Evolutionary conservation across 2,329 filamentous ascomycete species (phyloP), one percentile per base, ranked within the genome.

Genomic region (Chaetomium sp.): DNA sequence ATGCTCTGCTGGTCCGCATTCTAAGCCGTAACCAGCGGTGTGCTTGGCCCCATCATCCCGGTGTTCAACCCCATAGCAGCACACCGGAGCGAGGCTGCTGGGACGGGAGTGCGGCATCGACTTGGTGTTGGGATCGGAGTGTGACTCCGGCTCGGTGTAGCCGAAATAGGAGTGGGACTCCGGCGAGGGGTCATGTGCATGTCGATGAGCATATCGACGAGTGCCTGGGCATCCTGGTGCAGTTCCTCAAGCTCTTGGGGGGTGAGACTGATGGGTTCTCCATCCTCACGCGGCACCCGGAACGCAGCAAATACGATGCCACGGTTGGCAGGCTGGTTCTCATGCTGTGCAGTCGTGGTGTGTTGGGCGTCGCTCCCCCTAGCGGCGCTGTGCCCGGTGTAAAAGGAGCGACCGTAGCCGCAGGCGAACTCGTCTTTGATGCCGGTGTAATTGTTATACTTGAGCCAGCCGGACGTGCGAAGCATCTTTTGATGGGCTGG

Each of bases 301-400:
- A 81, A 82, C 0, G 78, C 79, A 0, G 79, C 79, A 53, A 82
- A 82, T 5, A 82, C 75, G 55, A 82, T 77, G 46, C 79, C 79
- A 36, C 77, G 72, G 60, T 80, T 75, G 40, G 56, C 38, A 0
- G 43, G 43, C 9, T 44, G 45, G 37, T 40, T 41, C 51, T 72
- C 71, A 19, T 56, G 54, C 36, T 52, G 45, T 33, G 40, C 40
- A 6, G 5, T 48, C 33, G 8, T 53, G 37, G 7, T 14, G 51
- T 45, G 53, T 57, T 43, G 49, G 36, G 54, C 32, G 3, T 40
- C 38, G 38, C 48, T 34, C 6, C 44, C 27, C 40, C 65, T 4
- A 49, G 52, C 50, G 14, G 48, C 49, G 49, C 36, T 61, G 46
- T 66, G 67, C 32, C 74, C 74, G 0, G 73, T 75, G 65, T 79